Percentiles rank a stretch among this genome's conserved stretches.
phyloP scores from a whole-genome alignment of 2,329 filamentous ascomycete species.

The Aspergillus pseudotamarii region DNA sequence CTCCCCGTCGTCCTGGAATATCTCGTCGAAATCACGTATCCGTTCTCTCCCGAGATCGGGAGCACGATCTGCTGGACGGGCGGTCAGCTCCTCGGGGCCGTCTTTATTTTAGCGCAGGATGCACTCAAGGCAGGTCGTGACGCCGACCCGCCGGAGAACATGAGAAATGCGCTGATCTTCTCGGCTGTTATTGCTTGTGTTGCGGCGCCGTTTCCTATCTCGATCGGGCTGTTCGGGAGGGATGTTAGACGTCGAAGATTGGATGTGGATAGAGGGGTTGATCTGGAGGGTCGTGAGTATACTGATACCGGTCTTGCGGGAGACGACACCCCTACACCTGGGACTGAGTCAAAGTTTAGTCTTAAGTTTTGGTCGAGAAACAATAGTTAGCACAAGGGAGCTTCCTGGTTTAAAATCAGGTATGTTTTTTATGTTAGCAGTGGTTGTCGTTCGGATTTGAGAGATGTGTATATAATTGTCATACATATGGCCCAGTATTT shows the following conservation, averaged over 20 bases:
- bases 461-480: background rate
- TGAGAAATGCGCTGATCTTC: slow-evolving; percentile 77
- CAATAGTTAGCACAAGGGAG: background rate
- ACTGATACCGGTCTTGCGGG: background rate
- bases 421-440: background rate
- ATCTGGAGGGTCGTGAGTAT: slow-evolving; percentile 19
- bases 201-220: slow-evolving; percentile 68
- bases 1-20: slow-evolving; percentile 86
- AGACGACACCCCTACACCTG: background rate
- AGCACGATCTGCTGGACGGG: slow-evolving; percentile 82
- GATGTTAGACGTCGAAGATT: slow-evolving; percentile 42
- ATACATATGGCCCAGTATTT: background rate
- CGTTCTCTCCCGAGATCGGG: slow-evolving; percentile 82
- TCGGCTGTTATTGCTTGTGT: slow-evolving; percentile 70
- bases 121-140: slow-evolving; percentile 60
- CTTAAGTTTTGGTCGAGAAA: background rate
- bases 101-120: slow-evolving; percentile 83
- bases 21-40: slow-evolving; percentile 83
- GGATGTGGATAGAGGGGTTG: slow-evolving; percentile 41
- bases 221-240: slow-evolving; percentile 70
- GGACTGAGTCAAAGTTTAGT: slow-evolving; percentile 7
- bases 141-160: slow-evolving; percentile 66
- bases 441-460: background rate
- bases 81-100: slow-evolving; percentile 80
- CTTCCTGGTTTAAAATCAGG: background rate